Conservation (phyloP, 176 grass and related monocot species). For the Musa schizocarpa region DNA sequence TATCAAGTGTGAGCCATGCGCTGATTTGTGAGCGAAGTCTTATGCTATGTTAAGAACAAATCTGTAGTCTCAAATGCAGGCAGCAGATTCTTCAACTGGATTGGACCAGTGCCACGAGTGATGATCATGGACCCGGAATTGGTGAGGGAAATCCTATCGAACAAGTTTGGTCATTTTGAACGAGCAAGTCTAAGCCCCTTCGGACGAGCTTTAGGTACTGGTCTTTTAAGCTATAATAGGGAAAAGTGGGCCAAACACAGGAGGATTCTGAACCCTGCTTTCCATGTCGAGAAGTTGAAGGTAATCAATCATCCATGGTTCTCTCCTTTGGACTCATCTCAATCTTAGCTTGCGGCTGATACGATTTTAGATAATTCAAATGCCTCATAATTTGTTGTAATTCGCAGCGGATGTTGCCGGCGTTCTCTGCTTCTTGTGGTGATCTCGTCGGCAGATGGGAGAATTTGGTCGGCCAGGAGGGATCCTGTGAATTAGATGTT, state of each 20-base stretch:
- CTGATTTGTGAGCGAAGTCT: too few relatives aligned
- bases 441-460: slow-evolving; percentile 16
- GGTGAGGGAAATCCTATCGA: slow-evolving; percentile 29
- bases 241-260: slow-evolving; percentile 22
- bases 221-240: not conserved
- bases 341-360: not conserved
- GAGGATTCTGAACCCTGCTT: slow-evolving; percentile 3
- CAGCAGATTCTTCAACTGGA: slow-evolving; percentile 37
- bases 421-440: slow-evolving; percentile 6
- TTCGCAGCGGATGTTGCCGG: slow-evolving; percentile 4
- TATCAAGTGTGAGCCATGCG: too few relatives aligned
- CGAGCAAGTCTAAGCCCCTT: not conserved
- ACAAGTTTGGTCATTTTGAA: slow-evolving; percentile 36
- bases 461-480: not conserved
- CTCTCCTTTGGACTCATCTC: not conserved
- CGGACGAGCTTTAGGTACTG: not conserved
- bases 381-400: not conserved
- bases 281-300: slow-evolving; percentile 2
- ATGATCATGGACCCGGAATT: slow-evolving; percentile 31
- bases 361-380: not conserved
- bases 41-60: too few relatives aligned
- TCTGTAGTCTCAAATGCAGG: slow-evolving; percentile 16
- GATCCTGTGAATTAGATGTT: not conserved
- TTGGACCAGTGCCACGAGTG: slow-evolving; percentile 30
- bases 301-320: not conserved